phyloP scores from a whole-genome alignment of 257 asterid genomes.

The Euphrasia confusa region DNA sequence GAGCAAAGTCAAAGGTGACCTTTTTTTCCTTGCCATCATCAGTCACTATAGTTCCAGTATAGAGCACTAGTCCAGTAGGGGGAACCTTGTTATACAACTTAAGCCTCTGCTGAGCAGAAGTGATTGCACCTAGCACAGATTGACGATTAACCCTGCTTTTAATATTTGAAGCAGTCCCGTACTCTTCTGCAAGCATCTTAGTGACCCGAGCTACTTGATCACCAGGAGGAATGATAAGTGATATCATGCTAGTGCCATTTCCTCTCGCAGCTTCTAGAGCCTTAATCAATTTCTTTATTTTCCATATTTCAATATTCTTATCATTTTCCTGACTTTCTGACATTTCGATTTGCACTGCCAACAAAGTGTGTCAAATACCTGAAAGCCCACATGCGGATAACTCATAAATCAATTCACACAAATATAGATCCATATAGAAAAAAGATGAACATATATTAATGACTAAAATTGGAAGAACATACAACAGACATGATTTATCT shows the following conservation, averaged over 20 bases:
- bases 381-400: slow-evolving; percentile 15
- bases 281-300: slow-evolving; percentile 55
- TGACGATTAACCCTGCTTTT: slow-evolving; percentile 67
- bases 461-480: not conserved
- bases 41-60: slow-evolving; percentile 55
- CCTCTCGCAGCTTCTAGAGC: slow-evolving; percentile 56
- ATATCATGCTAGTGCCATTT: slow-evolving; percentile 66
- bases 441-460: not conserved
- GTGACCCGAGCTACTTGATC: slow-evolving; percentile 55
- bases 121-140: slow-evolving; percentile 61
- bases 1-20: slow-evolving; percentile 51
- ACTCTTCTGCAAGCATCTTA: slow-evolving; percentile 65
- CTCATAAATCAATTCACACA: not conserved
- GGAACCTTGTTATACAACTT: slow-evolving; percentile 57
- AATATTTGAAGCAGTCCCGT: slow-evolving; percentile 59
- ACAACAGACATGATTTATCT: slow-evolving; percentile 5
- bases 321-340: slow-evolving; percentile 52
- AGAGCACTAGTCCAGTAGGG: slow-evolving; percentile 54
- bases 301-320: slow-evolving; percentile 58
- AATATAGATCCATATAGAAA: slow-evolving; percentile 4
- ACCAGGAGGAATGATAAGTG: slow-evolving; percentile 59
- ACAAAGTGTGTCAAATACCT: slow-evolving; percentile 22
- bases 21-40: slow-evolving; percentile 59
- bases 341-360: slow-evolving; percentile 28
- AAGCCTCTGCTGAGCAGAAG: slow-evolving; percentile 68